These are phyloP conservation scores for Yarrowia alimentaria DNA, from an alignment of 805 yeast genomes.

Conservation along the genomic window DNA sequence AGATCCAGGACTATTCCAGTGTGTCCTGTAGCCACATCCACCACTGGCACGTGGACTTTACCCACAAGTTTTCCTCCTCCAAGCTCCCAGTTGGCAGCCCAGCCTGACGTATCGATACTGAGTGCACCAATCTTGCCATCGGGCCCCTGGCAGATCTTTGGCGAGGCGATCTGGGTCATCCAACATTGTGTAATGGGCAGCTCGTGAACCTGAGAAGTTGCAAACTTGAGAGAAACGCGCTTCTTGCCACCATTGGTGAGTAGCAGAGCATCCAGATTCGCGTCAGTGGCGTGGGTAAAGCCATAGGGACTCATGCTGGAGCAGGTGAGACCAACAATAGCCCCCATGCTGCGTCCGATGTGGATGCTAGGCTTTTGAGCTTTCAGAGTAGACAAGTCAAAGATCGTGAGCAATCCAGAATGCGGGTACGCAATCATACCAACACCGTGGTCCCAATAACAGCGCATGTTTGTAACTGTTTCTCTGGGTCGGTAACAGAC, in stretches of 20 bases:
- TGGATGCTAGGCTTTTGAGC: conserved; percentile 19
- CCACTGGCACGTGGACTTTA: conserved; percentile 1
- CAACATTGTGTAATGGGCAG: conserved; percentile 15
- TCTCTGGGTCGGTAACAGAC: conserved; percentile 17
- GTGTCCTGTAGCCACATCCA: conserved; percentile 12
- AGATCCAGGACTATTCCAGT: conserved; percentile 17
- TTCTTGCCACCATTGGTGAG: conserved; percentile 15
- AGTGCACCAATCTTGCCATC: conserved; percentile 17
- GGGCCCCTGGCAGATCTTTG: conserved; percentile 18
- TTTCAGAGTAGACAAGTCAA: conserved; percentile 17
- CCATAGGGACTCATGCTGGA: conserved; percentile 21
- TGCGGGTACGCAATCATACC: conserved; percentile 21
- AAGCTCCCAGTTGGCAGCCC: conserved; percentile 23
- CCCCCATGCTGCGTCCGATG: conserved; percentile 18
- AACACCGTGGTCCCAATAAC: conserved; percentile 18
- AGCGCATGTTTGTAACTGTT: conserved; percentile 10
- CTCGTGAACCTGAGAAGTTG: conserved; percentile 19
- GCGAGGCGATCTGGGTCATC: conserved; percentile 20
- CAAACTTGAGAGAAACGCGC: conserved; percentile 9
- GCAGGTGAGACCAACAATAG: conserved; percentile 12
- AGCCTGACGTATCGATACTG: conserved; percentile 13
- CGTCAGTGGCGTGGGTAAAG: conserved; percentile 14
- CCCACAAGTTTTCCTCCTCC: conserved; percentile 15
- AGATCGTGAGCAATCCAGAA: conserved; percentile 4
- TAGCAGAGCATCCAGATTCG: conserved; percentile 15